These are phyloP conservation scores for Sanghuangporus weigelae DNA, from an alignment of 1,284 basidiomycete genomes.

Conservation along the genomic window DNA sequence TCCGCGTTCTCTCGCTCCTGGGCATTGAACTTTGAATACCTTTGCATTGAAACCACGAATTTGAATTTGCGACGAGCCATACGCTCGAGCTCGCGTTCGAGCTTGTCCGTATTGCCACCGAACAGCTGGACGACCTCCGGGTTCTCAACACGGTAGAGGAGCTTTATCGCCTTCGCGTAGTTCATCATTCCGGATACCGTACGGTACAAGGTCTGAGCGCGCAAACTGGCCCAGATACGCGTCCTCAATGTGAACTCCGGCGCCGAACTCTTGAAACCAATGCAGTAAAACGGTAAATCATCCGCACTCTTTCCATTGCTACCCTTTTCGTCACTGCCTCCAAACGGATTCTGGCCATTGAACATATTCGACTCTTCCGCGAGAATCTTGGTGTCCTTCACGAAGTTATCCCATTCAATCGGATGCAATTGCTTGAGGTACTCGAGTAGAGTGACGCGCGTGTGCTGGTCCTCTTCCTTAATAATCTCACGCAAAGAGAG, in stretches of 20 bases:
- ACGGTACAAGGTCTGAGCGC: constrained; percentile 97
- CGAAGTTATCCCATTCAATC: constrained; percentile 99
- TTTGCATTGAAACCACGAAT: constrained; percentile 99
- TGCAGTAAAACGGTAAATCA: constrained; percentile 97
- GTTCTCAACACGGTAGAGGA: constrained; percentile 99
- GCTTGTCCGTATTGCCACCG: constrained; percentile 95
- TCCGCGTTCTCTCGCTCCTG: constrained; percentile 99
- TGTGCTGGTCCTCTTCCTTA: constrained; percentile 92
- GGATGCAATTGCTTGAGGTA: constrained; percentile 98
- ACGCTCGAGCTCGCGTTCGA: constrained; percentile 94
- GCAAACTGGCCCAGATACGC: constrained; percentile 97
- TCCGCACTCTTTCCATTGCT: constrained; percentile 72
- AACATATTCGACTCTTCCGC: constrained; percentile 93
- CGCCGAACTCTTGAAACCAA: constrained; percentile 98
- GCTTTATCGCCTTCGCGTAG: constrained; percentile 98
- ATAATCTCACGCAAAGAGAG: constrained; percentile 94
- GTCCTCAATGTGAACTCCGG: constrained; percentile 98
- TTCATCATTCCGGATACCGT: constrained; percentile 99
- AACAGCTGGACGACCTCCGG: constrained; percentile 97
- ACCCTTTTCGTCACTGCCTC: constrained; percentile 77
- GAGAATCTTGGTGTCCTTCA: constrained; percentile 98
- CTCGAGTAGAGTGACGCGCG: constrained; percentile 90
- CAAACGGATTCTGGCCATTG: constrained; percentile 76
- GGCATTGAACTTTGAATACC: constrained; percentile 99
- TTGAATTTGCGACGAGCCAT: constrained; percentile 99